Percentiles rank a stretch among this genome's conserved stretches.
Evolutionary conservation across 1,284 basidiomycete genomes (phyloP).

Genomic region (Flammula alnicola): DNA sequence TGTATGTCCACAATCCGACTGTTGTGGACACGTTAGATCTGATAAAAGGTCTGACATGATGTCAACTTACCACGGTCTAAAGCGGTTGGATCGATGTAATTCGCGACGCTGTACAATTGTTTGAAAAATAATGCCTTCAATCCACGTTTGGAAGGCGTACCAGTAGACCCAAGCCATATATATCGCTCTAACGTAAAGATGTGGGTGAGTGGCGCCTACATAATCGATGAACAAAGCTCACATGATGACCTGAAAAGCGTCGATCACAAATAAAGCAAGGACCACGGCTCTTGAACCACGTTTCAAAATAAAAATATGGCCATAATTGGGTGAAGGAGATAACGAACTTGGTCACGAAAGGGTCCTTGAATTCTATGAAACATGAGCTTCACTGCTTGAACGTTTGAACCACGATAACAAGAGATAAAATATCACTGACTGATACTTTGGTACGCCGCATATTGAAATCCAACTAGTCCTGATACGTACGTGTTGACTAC

Average conservation of each 20-base stretch:
- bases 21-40: neutral
- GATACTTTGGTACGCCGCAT: conserved; percentile 23
- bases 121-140: neutral
- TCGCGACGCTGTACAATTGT: conserved; percentile 19
- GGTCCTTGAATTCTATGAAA: conserved; percentile 12
- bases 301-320: no score
- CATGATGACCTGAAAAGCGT: conserved; percentile 13
- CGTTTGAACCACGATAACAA: no score
- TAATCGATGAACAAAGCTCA: conserved; percentile 1
- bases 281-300: neutral
- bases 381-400: no score
- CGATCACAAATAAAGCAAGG: conserved; percentile 1
- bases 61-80: conserved; percentile 18
- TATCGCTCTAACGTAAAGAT: conserved; percentile 17
- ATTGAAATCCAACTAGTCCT: conserved; percentile 29
- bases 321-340: no score
- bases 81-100: conserved; percentile 21
- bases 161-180: conserved; percentile 28
- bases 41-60: neutral
- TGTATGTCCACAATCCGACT: conserved; percentile 27
- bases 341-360: neutral
- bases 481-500: conserved; percentile 27
- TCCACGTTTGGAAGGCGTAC: no score
- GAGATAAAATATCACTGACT: conserved; percentile 18
- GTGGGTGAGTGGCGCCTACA: neutral